Base-by-base conservation (phyloP, 2,329 filamentous ascomycete genomes). In the Dactylella cylindrospora region DNA sequence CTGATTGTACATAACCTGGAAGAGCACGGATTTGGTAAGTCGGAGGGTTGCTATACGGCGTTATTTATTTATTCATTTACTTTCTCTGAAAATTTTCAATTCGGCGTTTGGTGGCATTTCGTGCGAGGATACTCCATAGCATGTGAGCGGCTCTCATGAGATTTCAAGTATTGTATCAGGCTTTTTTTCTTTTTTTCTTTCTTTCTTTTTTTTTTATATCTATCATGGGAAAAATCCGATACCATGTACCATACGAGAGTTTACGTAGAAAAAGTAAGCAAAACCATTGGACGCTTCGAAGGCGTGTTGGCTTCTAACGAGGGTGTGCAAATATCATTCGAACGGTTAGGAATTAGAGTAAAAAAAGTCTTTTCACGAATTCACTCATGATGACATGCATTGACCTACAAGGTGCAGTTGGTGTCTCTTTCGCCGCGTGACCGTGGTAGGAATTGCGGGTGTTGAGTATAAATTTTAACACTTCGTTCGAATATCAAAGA, bases 131-230 rank as follows among this genome's bases (percentile, higher is more conserved):
- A 25, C 13, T 28, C 29, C 32, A 13, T 12, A 5, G 39, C n/a
- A 43, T 43, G 28, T 26, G 31, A 43, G 25, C 15, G 22, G 20
- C 7, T 43, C 15, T 29, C 8, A 28, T 7, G 19, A 28, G 6
- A 7, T 23, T 12, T 12, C n/a, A n/a, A n/a, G n/a, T n/a, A n/a
- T n/a, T 39, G 36, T 39, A 6, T 39, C 28, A 47, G 12, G 22
- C 46, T n/a, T 23, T 26, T 36, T 41, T 44, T 29, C 9, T 26
- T n/a, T 57, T 64, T 54, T 65, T 41, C 20, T 46, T 49, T 62
- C 41, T 26, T 43, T 25, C 17, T 25, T 28, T 38, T 20, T 35
- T 13, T 46, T 19, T 7, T 44, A 26, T 9, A 17, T 29, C n/a
- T 44, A 17, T 26, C 10, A 17, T 31, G 13, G 7, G 8, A n/a